phyloP scores from a whole-genome alignment of 2,329 filamentous ascomycete species.

The Aspergillus latus region DNA sequence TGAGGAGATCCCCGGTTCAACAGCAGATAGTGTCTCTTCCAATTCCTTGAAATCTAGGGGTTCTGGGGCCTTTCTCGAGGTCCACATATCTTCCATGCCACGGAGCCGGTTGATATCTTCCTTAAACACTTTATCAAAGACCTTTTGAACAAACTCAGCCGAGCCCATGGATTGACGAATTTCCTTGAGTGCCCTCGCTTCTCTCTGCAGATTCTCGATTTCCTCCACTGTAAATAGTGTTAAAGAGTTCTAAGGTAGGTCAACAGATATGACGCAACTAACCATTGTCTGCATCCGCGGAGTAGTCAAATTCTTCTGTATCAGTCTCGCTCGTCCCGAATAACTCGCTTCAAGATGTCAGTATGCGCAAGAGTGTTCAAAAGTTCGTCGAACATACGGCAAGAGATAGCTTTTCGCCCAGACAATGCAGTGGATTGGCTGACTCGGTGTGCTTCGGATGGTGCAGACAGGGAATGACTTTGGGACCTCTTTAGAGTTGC shows the following conservation, averaged over 20 bases:
- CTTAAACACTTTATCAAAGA: constrained; percentile 92
- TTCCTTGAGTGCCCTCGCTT: constrained; percentile 77
- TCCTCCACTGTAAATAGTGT: constrained; percentile 59
- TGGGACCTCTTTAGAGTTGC: constrained; percentile 81
- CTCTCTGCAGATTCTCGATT: constrained; percentile 81
- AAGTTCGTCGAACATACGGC: constrained; percentile 49
- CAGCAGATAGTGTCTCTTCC: constrained; percentile 52
- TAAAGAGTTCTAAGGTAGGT: constrained; percentile 14
- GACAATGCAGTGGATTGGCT: constrained; percentile 97
- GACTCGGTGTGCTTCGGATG: constrained; percentile 91
- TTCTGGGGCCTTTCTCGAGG: constrained; percentile 71
- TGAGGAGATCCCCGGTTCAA: constrained; percentile 55
- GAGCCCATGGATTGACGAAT: constrained; percentile 81
- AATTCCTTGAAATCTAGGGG: constrained; percentile 68
- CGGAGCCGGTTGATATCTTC: constrained; percentile 80
- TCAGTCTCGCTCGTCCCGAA: constrained; percentile 91
- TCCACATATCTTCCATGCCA: constrained; percentile 97
- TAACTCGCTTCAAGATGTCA: constrained; percentile 61
- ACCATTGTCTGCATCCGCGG: constrained; percentile 78
- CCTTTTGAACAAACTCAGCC: constrained; percentile 69
- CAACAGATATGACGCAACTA: constrained; percentile 19
- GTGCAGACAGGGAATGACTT: constrained; percentile 97
- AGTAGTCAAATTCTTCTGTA: constrained; percentile 73
- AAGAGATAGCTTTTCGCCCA: constrained; percentile 98
- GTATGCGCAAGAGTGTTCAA: constrained; percentile 3